Conservation (phyloP, 2,329 filamentous ascomycete genomes). For the Magnaporthales sp. region DNA sequence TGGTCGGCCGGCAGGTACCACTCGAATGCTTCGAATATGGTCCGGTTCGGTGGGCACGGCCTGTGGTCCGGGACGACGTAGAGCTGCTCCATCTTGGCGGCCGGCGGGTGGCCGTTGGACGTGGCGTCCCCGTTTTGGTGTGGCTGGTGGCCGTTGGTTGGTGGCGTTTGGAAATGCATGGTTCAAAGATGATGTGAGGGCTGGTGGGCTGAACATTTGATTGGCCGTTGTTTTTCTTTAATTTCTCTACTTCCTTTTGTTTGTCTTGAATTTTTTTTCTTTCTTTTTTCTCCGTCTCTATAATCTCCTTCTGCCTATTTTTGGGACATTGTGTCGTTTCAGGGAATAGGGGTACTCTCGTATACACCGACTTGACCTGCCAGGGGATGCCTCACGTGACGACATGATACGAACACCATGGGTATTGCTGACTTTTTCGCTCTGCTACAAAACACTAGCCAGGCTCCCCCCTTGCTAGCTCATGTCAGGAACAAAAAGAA, state of each 20-base stretch:
- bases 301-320: not conserved
- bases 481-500: not conserved
- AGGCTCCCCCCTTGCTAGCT: not conserved
- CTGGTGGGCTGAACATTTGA: not conserved
- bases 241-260: not conserved
- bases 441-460: too few relatives aligned
- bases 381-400: not conserved
- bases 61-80: not conserved
- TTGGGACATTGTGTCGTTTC: not conserved
- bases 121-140: not conserved
- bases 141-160: not conserved
- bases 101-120: not conserved
- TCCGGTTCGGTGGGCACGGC: conserved; percentile 26
- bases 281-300: not conserved
- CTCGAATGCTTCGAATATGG: conserved; percentile 62
- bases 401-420: not conserved
- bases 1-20: conserved; percentile 59
- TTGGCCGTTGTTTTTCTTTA: not conserved
- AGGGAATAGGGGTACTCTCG: not conserved
- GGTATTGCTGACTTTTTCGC: not conserved
- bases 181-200: too few relatives aligned
- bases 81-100: not conserved
- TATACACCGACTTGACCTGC: not conserved
- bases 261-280: too few relatives aligned
- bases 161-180: not conserved